Evolutionary conservation across 1,139 yeast species (phyloP).

Genomic region (Tardiomyces digboiensis): DNA sequence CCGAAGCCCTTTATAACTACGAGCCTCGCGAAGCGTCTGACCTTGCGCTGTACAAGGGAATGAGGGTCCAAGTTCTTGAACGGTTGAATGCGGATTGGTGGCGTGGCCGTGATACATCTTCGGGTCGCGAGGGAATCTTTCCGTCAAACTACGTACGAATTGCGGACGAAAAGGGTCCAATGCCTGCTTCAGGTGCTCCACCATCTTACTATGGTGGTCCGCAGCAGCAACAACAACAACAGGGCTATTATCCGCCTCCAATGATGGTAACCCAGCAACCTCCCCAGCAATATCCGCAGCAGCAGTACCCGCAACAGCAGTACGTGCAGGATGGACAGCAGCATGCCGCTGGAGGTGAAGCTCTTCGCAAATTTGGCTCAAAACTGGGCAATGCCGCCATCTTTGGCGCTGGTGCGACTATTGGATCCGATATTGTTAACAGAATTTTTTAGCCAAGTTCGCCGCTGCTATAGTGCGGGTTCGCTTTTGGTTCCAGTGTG

Average conservation of each 20-base stretch:
- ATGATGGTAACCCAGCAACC: slow-evolving; percentile 19
- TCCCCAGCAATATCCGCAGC: slow-evolving; percentile 17
- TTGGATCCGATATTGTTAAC: slow-evolving; percentile 82
- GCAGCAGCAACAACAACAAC: slow-evolving; percentile 17
- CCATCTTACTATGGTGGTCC: slow-evolving; percentile 13
- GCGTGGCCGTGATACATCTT: slow-evolving; percentile 52
- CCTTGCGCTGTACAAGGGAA: slow-evolving; percentile 54
- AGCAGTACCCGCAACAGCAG: slow-evolving; percentile 22
- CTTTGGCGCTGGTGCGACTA: slow-evolving; percentile 96
- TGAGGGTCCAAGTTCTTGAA: slow-evolving; percentile 57
- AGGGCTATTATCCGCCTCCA: slow-evolving; percentile 13
- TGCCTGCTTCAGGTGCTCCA: slow-evolving; percentile 1
- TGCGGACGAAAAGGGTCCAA: slow-evolving; percentile 2
- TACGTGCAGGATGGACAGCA: slow-evolving; percentile 20
- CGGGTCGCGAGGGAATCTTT: slow-evolving; percentile 65
- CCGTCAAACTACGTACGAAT: slow-evolving; percentile 74
- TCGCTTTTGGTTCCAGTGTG: too few relatives aligned
- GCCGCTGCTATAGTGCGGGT: not conserved
- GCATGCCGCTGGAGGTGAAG: slow-evolving; percentile 23
- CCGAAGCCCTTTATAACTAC: slow-evolving; percentile 67
- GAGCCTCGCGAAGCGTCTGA: slow-evolving; percentile 65
- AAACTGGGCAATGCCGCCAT: slow-evolving; percentile 88
- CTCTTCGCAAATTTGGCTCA: slow-evolving; percentile 62
- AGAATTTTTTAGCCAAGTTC: slow-evolving; percentile 62
- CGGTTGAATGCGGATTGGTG: slow-evolving; percentile 86